These are phyloP conservation scores for Lactifluus hygrophoroides DNA, from an alignment of 768 basidiomycete genomes.

Conservation along the genomic window DNA sequence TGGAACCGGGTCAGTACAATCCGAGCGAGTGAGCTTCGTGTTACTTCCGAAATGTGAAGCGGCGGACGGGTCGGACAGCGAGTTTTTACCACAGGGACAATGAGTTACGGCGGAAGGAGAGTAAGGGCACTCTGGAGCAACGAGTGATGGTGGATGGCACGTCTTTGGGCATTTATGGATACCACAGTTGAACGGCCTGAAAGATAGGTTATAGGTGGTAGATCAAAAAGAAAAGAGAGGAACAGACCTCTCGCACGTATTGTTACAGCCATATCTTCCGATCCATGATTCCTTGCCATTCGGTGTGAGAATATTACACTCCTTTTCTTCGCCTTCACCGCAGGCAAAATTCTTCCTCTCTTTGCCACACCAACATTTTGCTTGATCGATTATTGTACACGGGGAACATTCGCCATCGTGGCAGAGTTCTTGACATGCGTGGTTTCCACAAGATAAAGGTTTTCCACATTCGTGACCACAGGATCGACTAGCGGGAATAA, in stretches of 20 bases:
- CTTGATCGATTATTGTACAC: slow-evolving; percentile 48
- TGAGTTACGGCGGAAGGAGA: slow-evolving; percentile 58
- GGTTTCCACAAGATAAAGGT: slow-evolving; percentile 59
- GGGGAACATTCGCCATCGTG: slow-evolving; percentile 68
- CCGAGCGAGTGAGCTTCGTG: slow-evolving; percentile 31
- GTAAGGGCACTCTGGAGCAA: slow-evolving; percentile 56
- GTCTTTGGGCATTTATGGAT: slow-evolving; percentile 60
- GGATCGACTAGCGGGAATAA: slow-evolving; percentile 25
- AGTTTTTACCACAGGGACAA: slow-evolving; percentile 76
- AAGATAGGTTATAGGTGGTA: slow-evolving; percentile 2
- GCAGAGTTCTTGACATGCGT: slow-evolving; percentile 59
- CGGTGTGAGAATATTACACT: slow-evolving; percentile 31
- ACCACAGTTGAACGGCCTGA: slow-evolving; percentile 66
- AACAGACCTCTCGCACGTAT: slow-evolving; percentile 48
- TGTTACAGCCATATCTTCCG: slow-evolving; percentile 56
- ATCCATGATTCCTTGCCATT: slow-evolving; percentile 47
- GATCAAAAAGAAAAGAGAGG: background rate
- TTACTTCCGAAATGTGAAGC: slow-evolving; percentile 30
- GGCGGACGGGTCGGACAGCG: slow-evolving; percentile 34
- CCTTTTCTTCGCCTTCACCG: slow-evolving; percentile 45
- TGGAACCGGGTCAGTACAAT: slow-evolving; percentile 72
- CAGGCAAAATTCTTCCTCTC: slow-evolving; percentile 52
- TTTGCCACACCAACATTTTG: slow-evolving; percentile 77
- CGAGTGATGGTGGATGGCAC: slow-evolving; percentile 68
- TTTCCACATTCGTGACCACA: slow-evolving; percentile 35